A percentile compares a stretch with the other conserved stretches of the same genome.
Conservation (phyloP, 1,284 basidiomycete species). For the Athelia psychrophila region DNA sequence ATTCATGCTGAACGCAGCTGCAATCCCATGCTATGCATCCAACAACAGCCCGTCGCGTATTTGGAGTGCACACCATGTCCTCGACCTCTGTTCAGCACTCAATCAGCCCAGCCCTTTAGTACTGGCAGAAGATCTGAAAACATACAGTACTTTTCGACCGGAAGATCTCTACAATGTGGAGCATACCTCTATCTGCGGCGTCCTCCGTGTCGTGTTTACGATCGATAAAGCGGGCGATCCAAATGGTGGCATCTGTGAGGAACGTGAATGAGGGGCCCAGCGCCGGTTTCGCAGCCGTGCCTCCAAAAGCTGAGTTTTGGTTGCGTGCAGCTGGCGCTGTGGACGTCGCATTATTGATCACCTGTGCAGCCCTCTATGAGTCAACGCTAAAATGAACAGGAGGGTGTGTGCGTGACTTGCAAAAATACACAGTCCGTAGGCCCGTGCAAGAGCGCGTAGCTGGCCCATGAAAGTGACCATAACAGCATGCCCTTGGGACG, state of each 20-base stretch:
- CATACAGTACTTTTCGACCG: constrained; percentile 46
- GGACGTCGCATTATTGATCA: constrained; percentile 42
- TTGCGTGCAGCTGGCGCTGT: constrained; percentile 27
- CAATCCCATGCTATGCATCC: too few relatives aligned
- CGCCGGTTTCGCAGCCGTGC: constrained; percentile 57
- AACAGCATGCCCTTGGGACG: constrained; percentile 73
- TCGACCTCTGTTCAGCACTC: constrained; percentile 29
- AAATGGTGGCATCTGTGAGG: constrained; percentile 69
- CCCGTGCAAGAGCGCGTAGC: constrained; percentile 49
- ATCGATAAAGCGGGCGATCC: constrained; percentile 40
- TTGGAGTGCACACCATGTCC: constrained; percentile 31
- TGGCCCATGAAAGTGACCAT: constrained; percentile 72
- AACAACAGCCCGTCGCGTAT: constrained; percentile 24
- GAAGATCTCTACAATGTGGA: constrained; percentile 35
- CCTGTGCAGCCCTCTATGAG: constrained; percentile 23
- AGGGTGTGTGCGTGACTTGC: constrained; percentile 32
- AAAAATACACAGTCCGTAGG: constrained; percentile 43
- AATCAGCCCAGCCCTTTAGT: too few relatives aligned
- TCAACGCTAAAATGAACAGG: not conserved
- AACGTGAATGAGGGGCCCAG: constrained; percentile 73
- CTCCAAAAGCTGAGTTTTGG: constrained; percentile 34
- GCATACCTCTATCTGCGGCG: constrained; percentile 16
- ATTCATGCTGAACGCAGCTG: too few relatives aligned
- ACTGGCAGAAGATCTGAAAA: constrained; percentile 3
- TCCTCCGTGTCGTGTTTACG: constrained; percentile 10